Conservation (phyloP, 169 alveolate genomes). For the Cryptosporidium muris region DNA sequence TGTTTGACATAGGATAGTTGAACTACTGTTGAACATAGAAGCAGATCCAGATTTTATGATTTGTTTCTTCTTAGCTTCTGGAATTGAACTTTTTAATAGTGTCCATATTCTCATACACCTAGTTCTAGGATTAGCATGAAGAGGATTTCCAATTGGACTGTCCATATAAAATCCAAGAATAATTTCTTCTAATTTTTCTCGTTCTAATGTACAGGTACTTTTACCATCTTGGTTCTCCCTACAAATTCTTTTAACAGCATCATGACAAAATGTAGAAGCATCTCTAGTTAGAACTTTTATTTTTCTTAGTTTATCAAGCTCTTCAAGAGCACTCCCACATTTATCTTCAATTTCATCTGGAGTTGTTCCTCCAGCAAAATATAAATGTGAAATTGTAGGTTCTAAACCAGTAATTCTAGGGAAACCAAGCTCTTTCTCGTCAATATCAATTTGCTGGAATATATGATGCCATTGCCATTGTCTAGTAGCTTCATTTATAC, state of each 20-base stretch:
- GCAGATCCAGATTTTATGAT: constrained; percentile 3
- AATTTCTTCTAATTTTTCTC: constrained; percentile 42
- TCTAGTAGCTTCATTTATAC: constrained; percentile 68
- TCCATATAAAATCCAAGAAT: constrained; percentile 46
- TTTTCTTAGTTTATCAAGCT: constrained; percentile 19
- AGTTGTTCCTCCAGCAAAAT: constrained; percentile 48
- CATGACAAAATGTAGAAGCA: constrained; percentile 56
- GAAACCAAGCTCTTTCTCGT: constrained; percentile 14
- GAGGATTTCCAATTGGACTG: constrained; percentile 62
- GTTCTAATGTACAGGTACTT: constrained; percentile 36
- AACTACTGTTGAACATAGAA: neutral
- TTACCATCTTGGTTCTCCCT: constrained; percentile 22
- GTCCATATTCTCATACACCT: constrained; percentile 70
- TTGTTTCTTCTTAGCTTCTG: constrained; percentile 19
- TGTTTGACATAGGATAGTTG: neutral
- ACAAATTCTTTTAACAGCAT: constrained; percentile 54
- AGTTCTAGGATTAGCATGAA: constrained; percentile 53
- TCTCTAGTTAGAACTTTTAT: constrained; percentile 29
- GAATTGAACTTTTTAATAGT: constrained; percentile 11
- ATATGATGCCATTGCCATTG: constrained; percentile 69
- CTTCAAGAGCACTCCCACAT: constrained; percentile 60
- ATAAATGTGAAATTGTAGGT: constrained; percentile 17
- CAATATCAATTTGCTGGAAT: constrained; percentile 39
- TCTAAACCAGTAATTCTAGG: constrained; percentile 49
- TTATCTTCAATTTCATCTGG: constrained; percentile 64